Evolutionary conservation across 1,139 yeast species (phyloP), one percentile per base, ranked within the genome.

Genomic region (Meyerozyma smithsonii): DNA sequence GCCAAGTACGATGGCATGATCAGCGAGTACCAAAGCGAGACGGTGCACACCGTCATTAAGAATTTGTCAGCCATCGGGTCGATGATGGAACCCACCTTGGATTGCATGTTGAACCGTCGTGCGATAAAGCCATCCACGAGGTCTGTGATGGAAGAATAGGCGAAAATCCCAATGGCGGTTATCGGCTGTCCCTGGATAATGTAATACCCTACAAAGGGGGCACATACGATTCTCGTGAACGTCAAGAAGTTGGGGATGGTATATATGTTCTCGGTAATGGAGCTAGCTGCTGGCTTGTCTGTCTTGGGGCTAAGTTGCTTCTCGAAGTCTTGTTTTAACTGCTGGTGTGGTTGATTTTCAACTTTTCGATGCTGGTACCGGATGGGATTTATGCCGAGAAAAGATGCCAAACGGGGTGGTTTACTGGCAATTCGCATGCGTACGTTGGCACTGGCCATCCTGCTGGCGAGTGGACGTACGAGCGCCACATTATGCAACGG

Each of bases 21-120:
- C 3, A 84, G 79, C 0, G 81, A 72, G 28, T 79, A 77, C 0
- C 94, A 81, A 43, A 92, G 65, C 39, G 95, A 79, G 0, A 82
- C 69, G 0, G 97, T 89, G 41, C 95, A 79, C 0, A 86, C 79
- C 34, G 94, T 77, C 96, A 94, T 88, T 36, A 94, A 68, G 18
- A 86, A 68, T 59, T 94, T 94, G 57, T 94, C 99, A 0, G 98
- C 99, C 67, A 89, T 73, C 0, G 99, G 98, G 55, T 94, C 99
- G 33, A 94, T 68, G 16, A 94, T 83, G 0, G 96, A 84, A 0
- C 99, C 99, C 4, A 90, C 76, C 2, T 86, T 82, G 0, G 96
- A 81, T 52, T 80, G 78, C 74, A 84, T 69, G 41, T 88, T 81
- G 67, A 64, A 90, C 45, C 63, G 74, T 40, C 99, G 71, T 8